Evolutionary conservation across 352 stramenopile genomes (phyloP), one percentile per base, ranked within the genome.

Genomic region (Phytophthora nicotianae): DNA sequence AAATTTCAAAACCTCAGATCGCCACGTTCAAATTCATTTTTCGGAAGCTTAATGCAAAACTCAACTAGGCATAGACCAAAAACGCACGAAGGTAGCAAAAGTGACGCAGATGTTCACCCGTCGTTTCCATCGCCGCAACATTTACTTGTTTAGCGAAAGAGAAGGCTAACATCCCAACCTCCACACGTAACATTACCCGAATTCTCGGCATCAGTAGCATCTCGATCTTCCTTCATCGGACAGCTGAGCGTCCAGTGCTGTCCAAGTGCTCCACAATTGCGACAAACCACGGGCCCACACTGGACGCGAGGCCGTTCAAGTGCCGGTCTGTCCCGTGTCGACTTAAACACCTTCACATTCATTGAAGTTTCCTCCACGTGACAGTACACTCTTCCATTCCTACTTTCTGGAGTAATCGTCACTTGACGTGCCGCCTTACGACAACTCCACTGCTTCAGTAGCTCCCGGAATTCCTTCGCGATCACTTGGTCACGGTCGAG

Each of bases 371-470:
- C 60, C 29, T 72, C 64, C 4, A 75, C 21, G 48, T 61, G 27
- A 21, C 68, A 75, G 19, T 27, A 49, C 0, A 75, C 21, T 26
- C 20, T 19, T 10, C 58, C 62, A 11, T 43, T 58, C 16, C 27
- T 62, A 13, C 2, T 50, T 40, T 21, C 50, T 17, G 62, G 58
- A 26, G 37, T 58, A 5, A 79, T 62, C 4, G 51, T 67, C 20
- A 74, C 13, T 24, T 42, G 67, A 54, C 51, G 46, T 17, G 20
- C 16, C 16, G 67, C 62, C 16, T 49, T 62, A 8, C 45, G 58
- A 10, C 45, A 57, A 16, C 58, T 62, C 67, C 67, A 75, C 0
- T 73, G 58, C 58, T 56, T 42, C 20, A 66, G 26, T 16, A 79
- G 38, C 6, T 42, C 33, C 45, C 52, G 67, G 40, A 71, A 79